Evolutionary conservation across 345 rosid genomes (phyloP).

Genomic region (Populus davidiana): DNA sequence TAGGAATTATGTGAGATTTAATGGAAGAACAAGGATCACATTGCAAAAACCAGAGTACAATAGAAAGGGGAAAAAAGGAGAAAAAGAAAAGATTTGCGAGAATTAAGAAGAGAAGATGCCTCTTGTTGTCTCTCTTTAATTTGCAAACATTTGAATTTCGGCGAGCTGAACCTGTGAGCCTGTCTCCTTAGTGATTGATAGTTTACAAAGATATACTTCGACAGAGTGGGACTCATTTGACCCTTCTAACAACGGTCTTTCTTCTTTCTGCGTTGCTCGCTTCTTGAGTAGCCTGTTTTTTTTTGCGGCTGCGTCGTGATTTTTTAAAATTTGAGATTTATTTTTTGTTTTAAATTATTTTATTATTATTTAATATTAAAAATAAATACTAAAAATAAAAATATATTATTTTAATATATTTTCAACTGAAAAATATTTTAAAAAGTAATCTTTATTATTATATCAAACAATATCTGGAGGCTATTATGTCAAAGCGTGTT

Average conservation of each 20-base stretch:
- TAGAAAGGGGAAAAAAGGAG: neutral
- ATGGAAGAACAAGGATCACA: neutral
- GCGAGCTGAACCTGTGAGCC: neutral
- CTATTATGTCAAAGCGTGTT: too few species aligned
- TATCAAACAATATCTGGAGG: too few species aligned
- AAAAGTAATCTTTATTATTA: too few species aligned
- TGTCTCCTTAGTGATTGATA: neutral
- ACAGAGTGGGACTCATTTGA: conserved; percentile 22
- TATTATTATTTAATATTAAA: neutral
- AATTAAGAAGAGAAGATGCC: conserved; percentile 9
- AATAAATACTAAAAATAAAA: too few species aligned
- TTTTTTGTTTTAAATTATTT: neutral
- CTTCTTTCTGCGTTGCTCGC: neutral
- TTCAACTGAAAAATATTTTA: too few species aligned
- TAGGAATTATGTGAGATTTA: neutral
- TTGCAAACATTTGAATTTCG: conserved; percentile 7
- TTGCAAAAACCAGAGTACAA: neutral
- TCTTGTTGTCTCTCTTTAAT: conserved; percentile 18
- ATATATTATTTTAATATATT: too few species aligned
- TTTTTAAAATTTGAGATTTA: neutral
- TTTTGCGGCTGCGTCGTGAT: too few species aligned
- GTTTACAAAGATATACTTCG: neutral
- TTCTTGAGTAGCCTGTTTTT: neutral
- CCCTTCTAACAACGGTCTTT: conserved; percentile 15
- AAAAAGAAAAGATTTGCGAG: neutral